phyloP scores from a whole-genome alignment of 1,139 yeast genomes.

The Keqinozyma sinolaborantium region DNA sequence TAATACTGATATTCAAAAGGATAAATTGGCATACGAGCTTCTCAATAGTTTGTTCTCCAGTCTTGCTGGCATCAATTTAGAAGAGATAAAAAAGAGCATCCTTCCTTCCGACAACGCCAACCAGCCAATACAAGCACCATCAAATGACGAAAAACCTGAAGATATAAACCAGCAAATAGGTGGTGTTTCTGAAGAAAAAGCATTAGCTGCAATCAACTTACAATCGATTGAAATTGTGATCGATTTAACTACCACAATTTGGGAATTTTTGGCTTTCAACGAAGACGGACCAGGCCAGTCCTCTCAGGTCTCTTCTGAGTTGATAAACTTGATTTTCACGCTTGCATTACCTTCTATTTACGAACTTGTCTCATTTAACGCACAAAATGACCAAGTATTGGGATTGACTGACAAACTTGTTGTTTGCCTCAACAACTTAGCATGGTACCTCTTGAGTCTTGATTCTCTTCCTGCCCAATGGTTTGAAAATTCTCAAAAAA shows the following conservation, averaged over 20 bases:
- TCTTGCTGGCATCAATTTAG: conserved; percentile 41
- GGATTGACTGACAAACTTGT: conserved; percentile 52
- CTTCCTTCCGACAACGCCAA: conserved; percentile 35
- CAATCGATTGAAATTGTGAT: conserved; percentile 67
- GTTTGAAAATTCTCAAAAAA: conserved; percentile 23
- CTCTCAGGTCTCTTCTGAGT: conserved; percentile 17
- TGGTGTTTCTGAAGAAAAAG: conserved; percentile 28
- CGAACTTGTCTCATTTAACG: conserved; percentile 33
- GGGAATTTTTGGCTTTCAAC: conserved; percentile 51
- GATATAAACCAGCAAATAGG: conserved; percentile 23
- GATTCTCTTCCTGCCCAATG: conserved; percentile 34
- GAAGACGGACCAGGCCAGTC: conserved; percentile 21
- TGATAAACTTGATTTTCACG: conserved; percentile 24
- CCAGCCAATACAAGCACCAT: conserved; percentile 18
- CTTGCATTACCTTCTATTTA: conserved; percentile 37
- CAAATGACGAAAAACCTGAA: conserved; percentile 28
- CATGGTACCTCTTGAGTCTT: conserved; percentile 48
- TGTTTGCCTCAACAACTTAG: conserved; percentile 65
- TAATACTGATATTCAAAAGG: conserved; percentile 15
- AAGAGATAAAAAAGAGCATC: conserved; percentile 31
- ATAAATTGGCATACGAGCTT: conserved; percentile 17
- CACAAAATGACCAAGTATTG: conserved; percentile 19
- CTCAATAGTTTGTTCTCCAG: conserved; percentile 23
- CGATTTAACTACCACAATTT: conserved; percentile 71
- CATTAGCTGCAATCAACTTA: conserved; percentile 49